A percentile compares a stretch with the other conserved stretches of the same genome.
Evolutionary conservation across 495 filamentous ascomycete species (phyloP).

Genomic region (Wilcoxina mikolae): DNA sequence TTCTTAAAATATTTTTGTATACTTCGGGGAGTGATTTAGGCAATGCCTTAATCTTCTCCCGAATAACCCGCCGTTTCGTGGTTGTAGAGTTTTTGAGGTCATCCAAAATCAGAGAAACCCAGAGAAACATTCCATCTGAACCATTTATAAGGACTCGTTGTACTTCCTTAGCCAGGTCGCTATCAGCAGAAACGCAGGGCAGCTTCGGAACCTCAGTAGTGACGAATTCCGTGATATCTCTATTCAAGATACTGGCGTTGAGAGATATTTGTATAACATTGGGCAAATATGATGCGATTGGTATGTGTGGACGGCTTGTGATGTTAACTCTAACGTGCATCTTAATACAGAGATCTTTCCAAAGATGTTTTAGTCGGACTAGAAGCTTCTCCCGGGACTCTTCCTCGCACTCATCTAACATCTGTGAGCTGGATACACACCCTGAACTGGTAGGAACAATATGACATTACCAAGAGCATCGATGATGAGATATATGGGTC

Average conservation of each 20-base stretch:
- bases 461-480: constrained; percentile 11
- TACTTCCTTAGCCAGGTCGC: constrained; percentile 7
- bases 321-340: background rate
- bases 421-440: background rate
- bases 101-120: constrained; percentile 13
- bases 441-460: background rate
- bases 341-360: background rate
- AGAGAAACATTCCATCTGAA: constrained; percentile 15
- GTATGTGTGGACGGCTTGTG: constrained; percentile 3
- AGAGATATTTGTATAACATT: constrained; percentile 1
- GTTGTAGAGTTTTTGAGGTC: constrained; percentile 2
- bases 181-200: too few species aligned
- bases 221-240: constrained; percentile 3
- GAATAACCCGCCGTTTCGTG: constrained; percentile 6
- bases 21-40: constrained; percentile 6
- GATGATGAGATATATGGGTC: constrained; percentile 9
- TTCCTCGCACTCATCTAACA: constrained; percentile 13
- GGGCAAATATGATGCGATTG: background rate
- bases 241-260: background rate
- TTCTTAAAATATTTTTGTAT: constrained; percentile 8
- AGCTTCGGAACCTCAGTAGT: background rate
- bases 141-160: constrained; percentile 7
- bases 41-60: constrained; percentile 6
- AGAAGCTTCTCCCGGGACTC: background rate
- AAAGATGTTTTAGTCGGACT: background rate